Conservation (phyloP, 306 rosid genomes). For the Quercus mongolica region DNA sequence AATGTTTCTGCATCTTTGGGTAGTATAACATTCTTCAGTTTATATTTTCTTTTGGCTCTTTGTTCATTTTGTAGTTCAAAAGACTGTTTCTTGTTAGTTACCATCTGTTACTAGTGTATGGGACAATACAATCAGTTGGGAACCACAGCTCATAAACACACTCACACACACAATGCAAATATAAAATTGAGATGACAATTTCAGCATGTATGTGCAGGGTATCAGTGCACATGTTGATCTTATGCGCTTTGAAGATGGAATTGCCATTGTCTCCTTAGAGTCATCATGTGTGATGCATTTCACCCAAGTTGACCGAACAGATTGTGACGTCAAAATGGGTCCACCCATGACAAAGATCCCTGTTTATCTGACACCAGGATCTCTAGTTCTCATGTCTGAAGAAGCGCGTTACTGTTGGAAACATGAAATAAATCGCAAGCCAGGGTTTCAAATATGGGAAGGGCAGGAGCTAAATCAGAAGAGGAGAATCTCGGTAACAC, state of each 20-base stretch:
- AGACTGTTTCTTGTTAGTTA: no score
- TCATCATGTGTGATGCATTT: slow-evolving; percentile 89
- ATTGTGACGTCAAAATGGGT: not conserved
- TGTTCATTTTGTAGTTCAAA: no score
- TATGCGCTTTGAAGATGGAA: slow-evolving; percentile 85
- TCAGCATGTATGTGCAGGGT: slow-evolving; percentile 39
- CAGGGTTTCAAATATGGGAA: slow-evolving; percentile 70
- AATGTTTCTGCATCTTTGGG: no score
- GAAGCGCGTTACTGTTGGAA: slow-evolving; percentile 85
- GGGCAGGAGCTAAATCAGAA: slow-evolving; percentile 56
- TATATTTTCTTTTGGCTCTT: no score
- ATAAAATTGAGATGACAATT: not conserved
- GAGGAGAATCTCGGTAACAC: slow-evolving; percentile 66
- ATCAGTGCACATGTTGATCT: slow-evolving; percentile 84
- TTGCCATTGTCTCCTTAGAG: slow-evolving; percentile 79
- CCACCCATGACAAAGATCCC: slow-evolving; percentile 31
- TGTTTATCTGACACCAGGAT: slow-evolving; percentile 65
- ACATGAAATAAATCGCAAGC: slow-evolving; percentile 78
- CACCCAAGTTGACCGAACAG: slow-evolving; percentile 32
- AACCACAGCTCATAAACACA: no score
- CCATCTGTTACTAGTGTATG: no score
- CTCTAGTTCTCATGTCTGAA: slow-evolving; percentile 70
- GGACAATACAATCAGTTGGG: no score
- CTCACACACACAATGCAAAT: not conserved
- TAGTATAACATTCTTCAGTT: no score